Evolutionary conservation across 352 stramenopile species (phyloP), one percentile per base, ranked within the genome.

Genomic region (Globisporangium abappressorium): DNA sequence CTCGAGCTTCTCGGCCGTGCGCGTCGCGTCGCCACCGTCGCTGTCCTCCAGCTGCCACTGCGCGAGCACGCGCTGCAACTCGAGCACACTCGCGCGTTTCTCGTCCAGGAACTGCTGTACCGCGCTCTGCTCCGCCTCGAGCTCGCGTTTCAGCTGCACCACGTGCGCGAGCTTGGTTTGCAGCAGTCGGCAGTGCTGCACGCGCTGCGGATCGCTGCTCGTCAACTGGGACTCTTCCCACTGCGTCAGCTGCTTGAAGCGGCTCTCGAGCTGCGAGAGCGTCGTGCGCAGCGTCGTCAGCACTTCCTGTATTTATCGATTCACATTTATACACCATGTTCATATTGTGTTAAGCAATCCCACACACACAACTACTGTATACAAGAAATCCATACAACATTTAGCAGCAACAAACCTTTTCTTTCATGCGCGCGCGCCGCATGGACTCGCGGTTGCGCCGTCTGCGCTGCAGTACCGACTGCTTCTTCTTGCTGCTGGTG

Each of bases 361-460:
- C n/a, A 57, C 11, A 57, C 5, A 60, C 54, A 9, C 12, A 59
- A 33, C 30, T 6, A 33, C 7, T 46, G 22, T 20, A 30, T 33
- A 3, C 26, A 36, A 63, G 15, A 30, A 58, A 26, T 15, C 30
- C 30, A 33, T 33, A 33, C 30, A 33, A 22, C 36, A 43, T 24
- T 33, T 41, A 58, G 30, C 22, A 57, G 38, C 54, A 14, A 26
- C 54, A 5, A 36, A 66, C 68, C 68, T 77, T 80, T 62, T 70
- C 62, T 18, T 73, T 70, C 49, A 36, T 41, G 15, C 74, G 70
- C 51, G 57, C 69, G 65, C 74, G 74, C 15, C 70, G 74, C 74
- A 80, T 79, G 46, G 66, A 74, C 67, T 79, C 70, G 61, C 73
- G 70, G 47, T 77, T 79, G 56, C 70, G 70, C 43, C 60, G 34